These are phyloP conservation scores for Hypoxylon sp. DNA, from an alignment of 2,329 filamentous ascomycete genomes.

Conservation along the genomic window DNA sequence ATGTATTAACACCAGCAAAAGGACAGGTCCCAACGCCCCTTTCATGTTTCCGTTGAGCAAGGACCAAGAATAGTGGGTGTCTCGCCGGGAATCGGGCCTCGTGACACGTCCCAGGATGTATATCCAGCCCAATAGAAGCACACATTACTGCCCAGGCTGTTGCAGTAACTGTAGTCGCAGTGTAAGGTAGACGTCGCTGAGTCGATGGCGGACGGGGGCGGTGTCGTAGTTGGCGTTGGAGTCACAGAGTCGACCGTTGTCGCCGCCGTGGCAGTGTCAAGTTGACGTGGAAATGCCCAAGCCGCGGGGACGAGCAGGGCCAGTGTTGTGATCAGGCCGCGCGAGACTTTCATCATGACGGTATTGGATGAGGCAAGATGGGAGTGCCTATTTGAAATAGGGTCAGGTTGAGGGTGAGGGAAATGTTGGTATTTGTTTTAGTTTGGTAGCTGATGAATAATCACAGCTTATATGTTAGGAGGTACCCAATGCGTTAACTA, in stretches of 20 bases:
- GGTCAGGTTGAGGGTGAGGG: neutral
- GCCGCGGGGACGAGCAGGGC: slow-evolving; percentile 2
- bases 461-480: too few relatives aligned
- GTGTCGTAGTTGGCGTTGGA: slow-evolving; percentile 7
- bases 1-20: neutral
- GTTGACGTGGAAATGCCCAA: slow-evolving; percentile 19
- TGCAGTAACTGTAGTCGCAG: slow-evolving; percentile 52
- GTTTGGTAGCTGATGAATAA: neutral
- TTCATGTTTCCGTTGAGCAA: slow-evolving; percentile 20
- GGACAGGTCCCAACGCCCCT: neutral
- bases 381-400: neutral
- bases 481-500: neutral
- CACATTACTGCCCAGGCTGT: slow-evolving; percentile 40
- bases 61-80: slow-evolving; percentile 44
- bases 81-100: slow-evolving; percentile 51
- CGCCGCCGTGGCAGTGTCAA: neutral
- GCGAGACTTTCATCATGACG: slow-evolving; percentile 8
- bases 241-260: neutral
- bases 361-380: neutral
- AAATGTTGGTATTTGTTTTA: neutral
- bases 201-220: slow-evolving; percentile 8
- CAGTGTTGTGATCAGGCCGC: neutral
- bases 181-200: slow-evolving; percentile 2
- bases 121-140: slow-evolving; percentile 54
- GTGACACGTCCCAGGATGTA: slow-evolving; percentile 51